These are phyloP conservation scores for Solanum pennellii DNA, from an alignment of 257 asterid species.

Conservation along the genomic window DNA sequence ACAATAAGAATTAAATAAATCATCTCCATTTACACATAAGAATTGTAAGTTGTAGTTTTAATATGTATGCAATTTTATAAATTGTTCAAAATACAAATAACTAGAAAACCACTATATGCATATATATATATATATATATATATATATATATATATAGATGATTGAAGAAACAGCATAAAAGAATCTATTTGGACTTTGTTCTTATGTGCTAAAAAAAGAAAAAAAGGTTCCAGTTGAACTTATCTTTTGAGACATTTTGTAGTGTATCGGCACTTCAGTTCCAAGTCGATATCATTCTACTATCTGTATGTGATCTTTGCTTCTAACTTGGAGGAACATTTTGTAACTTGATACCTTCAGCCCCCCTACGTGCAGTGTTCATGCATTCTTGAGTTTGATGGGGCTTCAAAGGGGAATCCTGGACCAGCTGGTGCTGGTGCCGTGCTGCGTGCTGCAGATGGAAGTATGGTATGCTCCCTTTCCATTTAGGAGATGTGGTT, in stretches of 20 bases:
- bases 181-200: background rate
- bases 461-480: slow-evolving; percentile 52
- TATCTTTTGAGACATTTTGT: background rate
- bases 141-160: too few species aligned
- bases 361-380: slow-evolving; percentile 45
- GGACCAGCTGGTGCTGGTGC: slow-evolving; percentile 99
- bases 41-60: too few species aligned
- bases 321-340: background rate
- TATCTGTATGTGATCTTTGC: background rate
- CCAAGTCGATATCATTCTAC: background rate
- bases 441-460: slow-evolving; percentile 70
- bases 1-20: background rate
- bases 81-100: too few species aligned
- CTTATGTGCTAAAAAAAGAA: background rate
- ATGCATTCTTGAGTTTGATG: slow-evolving; percentile 82
- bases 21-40: background rate
- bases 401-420: slow-evolving; percentile 96
- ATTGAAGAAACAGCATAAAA: background rate
- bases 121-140: too few species aligned
- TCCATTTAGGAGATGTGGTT: background rate
- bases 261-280: background rate
- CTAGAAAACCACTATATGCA: too few species aligned
- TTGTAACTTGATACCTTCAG: slow-evolving; percentile 8
- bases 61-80: too few species aligned
- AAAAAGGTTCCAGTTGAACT: background rate